Evolutionary conservation across 768 basidiomycete genomes (phyloP).

Genomic region (Tricholoma matsutake): DNA sequence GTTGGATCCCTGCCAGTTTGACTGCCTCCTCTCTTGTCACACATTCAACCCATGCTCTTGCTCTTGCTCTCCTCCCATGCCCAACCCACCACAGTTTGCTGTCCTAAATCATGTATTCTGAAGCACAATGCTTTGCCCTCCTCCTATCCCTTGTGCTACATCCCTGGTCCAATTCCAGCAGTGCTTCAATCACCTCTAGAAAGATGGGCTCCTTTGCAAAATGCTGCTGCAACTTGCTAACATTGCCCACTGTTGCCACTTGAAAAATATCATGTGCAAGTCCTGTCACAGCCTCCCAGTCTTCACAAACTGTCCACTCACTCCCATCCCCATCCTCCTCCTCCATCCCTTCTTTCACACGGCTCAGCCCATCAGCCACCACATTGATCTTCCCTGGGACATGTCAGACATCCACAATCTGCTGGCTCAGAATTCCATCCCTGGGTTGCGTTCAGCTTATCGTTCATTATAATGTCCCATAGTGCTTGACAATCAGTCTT

Average conservation of each 20-base stretch:
- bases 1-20: constrained; percentile 17
- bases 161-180: constrained; percentile 19
- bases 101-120: constrained; percentile 23
- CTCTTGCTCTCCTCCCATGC: constrained; percentile 12
- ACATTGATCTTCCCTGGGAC: constrained; percentile 20
- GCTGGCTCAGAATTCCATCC: constrained; percentile 27
- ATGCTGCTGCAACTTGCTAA: constrained; percentile 5
- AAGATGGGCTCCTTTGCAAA: constrained; percentile 23
- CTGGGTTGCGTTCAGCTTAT: constrained; percentile 26
- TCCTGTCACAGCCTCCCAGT: constrained; percentile 22
- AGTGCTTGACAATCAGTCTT: constrained; percentile 33
- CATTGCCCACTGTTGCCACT: background rate
- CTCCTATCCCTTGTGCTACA: constrained; percentile 10
- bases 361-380: constrained; percentile 28
- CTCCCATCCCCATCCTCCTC: constrained; percentile 22
- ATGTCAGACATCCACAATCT: constrained; percentile 25
- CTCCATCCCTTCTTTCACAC: constrained; percentile 14
- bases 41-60: constrained; percentile 24
- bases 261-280: constrained; percentile 18
- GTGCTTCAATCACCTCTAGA: constrained; percentile 13
- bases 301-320: constrained; percentile 28
- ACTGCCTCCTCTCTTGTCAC: constrained; percentile 24
- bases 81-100: constrained; percentile 25
- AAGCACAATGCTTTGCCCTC: constrained; percentile 22
- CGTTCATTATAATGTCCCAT: constrained; percentile 20